Evolutionary conservation across 106 monocot genomes (phyloP).

Genomic region (Allium cepa): DNA sequence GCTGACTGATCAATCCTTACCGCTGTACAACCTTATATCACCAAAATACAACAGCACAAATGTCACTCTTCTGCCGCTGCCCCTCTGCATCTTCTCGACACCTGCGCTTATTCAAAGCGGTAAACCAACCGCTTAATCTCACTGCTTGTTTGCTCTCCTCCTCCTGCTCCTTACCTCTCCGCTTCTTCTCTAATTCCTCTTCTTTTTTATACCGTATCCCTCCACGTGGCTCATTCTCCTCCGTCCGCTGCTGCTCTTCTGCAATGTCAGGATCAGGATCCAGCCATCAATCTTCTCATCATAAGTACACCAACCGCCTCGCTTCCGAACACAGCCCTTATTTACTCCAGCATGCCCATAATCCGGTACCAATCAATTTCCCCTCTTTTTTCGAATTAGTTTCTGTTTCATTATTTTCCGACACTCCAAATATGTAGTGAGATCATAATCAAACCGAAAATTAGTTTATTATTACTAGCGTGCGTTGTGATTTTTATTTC

Average conservation of each 20-base stretch:
- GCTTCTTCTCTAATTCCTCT: background rate
- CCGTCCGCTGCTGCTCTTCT: slow-evolving; percentile 19
- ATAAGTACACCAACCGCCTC: slow-evolving; percentile 67
- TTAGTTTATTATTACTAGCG: background rate
- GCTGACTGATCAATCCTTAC: no score
- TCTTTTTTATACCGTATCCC: no score
- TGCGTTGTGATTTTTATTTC: no score
- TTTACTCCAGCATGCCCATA: slow-evolving; percentile 92
- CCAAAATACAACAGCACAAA: no score
- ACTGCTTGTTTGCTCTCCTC: slow-evolving; percentile 4
- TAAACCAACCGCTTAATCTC: slow-evolving; percentile 3
- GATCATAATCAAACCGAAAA: background rate
- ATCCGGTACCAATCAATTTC: slow-evolving; percentile 41
- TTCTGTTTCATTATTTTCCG: background rate
- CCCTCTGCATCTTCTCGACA: no score
- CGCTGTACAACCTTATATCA: no score
- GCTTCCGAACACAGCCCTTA: slow-evolving; percentile 94
- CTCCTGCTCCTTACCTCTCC: background rate
- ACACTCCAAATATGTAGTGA: background rate
- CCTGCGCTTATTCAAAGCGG: background rate
- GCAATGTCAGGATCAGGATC: slow-evolving; percentile 15
- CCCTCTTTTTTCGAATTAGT: background rate
- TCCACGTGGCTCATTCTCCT: background rate
- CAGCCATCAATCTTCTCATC: slow-evolving; percentile 5
- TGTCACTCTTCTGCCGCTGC: no score